Evolutionary conservation across 345 rosid genomes (phyloP).

Genomic region (Eucalyptus victrix): DNA sequence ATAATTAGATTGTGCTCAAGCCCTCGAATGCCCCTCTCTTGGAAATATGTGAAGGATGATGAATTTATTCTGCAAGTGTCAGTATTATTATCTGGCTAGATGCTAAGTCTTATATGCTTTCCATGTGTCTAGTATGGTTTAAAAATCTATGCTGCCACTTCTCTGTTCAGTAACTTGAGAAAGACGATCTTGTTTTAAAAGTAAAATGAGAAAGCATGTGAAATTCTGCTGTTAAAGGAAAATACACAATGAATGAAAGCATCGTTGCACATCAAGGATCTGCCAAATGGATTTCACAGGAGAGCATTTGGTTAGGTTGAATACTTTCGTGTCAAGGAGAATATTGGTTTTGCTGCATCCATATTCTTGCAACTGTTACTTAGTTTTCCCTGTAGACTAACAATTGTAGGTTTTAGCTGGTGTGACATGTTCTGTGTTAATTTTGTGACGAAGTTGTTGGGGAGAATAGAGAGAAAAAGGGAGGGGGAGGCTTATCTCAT

Average conservation of each 20-base stretch:
- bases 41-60: neutral
- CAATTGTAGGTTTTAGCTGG: neutral
- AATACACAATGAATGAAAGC: neutral
- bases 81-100: neutral
- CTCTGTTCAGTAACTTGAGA: neutral
- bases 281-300: neutral
- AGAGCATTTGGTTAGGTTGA: neutral
- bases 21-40: neutral
- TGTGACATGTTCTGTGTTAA: neutral
- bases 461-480: neutral
- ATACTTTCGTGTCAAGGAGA: neutral
- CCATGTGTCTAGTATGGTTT: neutral
- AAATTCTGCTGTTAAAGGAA: neutral
- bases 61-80: neutral
- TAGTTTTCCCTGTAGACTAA: neutral
- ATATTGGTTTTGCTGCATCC: neutral
- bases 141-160: neutral
- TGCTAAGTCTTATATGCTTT: neutral
- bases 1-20: neutral
- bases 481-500: neutral
- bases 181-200: neutral
- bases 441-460: neutral
- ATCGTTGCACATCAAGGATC: neutral
- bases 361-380: neutral
- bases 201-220: neutral